A percentile compares a stretch with the other conserved stretches of the same genome.
phyloP scores from a whole-genome alignment of 208 protist genomes.

The Herpetomonas tarakana region DNA sequence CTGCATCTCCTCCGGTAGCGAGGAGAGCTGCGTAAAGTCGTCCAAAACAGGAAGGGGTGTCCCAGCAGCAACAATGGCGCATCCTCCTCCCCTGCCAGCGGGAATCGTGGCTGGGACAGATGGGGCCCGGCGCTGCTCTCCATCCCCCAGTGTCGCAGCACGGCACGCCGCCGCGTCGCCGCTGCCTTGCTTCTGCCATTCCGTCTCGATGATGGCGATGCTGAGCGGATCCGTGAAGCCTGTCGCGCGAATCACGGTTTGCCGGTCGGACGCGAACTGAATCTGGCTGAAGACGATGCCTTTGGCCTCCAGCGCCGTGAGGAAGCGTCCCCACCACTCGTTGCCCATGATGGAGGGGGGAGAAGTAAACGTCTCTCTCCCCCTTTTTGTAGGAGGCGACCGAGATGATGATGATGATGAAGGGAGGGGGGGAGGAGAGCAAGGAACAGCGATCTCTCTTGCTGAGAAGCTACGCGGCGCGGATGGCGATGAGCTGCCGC shows the following conservation, averaged over 20 bases:
- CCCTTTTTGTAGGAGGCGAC: neutral
- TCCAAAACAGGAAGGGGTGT: conserved; percentile 1
- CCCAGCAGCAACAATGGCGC: neutral
- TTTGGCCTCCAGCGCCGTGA: conserved; percentile 56
- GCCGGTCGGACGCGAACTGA: conserved; percentile 58
- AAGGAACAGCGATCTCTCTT: too few relatives aligned
- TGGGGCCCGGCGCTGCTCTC: too few relatives aligned
- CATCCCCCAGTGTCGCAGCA: too few relatives aligned
- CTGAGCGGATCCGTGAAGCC: conserved; percentile 76
- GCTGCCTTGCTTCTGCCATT: conserved; percentile 53
- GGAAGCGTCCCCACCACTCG: conserved; percentile 59
- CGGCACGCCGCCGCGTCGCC: neutral
- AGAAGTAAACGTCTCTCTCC: too few relatives aligned
- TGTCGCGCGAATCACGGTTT: conserved; percentile 58
- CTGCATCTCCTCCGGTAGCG: conserved; percentile 79
- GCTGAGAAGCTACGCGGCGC: too few relatives aligned
- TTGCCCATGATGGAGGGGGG: conserved; percentile 19
- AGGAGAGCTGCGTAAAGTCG: conserved; percentile 39
- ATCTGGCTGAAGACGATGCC: conserved; percentile 75
- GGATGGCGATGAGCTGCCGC: too few relatives aligned
- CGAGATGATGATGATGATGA: neutral
- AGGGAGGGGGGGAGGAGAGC: too few relatives aligned
- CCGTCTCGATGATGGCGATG: conserved; percentile 81
- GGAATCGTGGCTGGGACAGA: neutral
- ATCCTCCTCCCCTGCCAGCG: neutral